Conservation (phyloP, 306 rosid species). For the Comarum palustre region DNA sequence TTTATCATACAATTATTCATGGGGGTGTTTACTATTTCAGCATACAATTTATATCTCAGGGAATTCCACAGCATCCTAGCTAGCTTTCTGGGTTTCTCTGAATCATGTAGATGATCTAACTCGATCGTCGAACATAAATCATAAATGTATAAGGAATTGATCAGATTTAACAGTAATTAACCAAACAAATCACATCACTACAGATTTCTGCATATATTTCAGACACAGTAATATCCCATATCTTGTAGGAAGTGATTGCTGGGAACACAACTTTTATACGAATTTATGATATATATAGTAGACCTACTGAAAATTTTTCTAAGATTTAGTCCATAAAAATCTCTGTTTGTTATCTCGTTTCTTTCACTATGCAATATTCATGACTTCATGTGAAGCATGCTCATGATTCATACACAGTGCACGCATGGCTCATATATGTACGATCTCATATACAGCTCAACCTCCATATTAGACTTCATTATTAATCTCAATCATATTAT, state of each 20-base stretch:
- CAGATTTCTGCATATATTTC: neutral
- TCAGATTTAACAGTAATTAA: neutral
- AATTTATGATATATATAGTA: slow-evolving; percentile 1
- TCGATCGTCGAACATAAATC: neutral
- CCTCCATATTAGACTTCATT: neutral
- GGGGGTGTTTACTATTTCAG: neutral
- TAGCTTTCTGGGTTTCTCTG: neutral
- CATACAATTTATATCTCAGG: neutral
- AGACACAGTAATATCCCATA: no score
- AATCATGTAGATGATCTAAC: neutral
- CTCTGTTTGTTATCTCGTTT: slow-evolving; percentile 23
- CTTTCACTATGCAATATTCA: slow-evolving; percentile 30
- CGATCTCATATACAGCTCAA: neutral
- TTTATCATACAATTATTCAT: neutral
- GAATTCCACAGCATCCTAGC: no score
- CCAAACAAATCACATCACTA: neutral
- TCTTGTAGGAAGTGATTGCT: neutral
- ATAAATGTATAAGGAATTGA: neutral
- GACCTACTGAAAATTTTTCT: neutral
- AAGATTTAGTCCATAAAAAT: neutral
- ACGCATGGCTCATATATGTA: neutral
- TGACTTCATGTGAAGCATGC: slow-evolving; percentile 28
- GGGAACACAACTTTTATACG: neutral
- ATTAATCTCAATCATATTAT: neutral
- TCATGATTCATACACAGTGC: slow-evolving; percentile 3